These are phyloP conservation scores for Solanum habrochaites DNA, from an alignment of 257 asterid species.

Conservation along the genomic window DNA sequence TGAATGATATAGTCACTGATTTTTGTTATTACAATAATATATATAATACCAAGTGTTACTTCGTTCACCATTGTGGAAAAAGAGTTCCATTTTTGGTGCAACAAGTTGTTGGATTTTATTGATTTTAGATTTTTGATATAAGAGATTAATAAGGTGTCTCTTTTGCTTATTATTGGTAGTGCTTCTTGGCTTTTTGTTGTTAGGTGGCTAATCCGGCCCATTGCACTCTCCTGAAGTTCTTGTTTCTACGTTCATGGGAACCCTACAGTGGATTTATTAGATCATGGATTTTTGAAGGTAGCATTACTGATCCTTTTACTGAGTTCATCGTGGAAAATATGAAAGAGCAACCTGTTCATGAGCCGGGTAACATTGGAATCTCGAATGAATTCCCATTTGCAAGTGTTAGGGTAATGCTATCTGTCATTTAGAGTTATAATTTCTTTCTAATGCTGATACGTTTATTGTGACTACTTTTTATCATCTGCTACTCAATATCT, in stretches of 20 bases:
- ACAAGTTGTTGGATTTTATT: not conserved
- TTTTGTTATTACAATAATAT: not conserved
- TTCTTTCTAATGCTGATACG: not conserved
- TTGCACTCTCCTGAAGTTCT: slow-evolving; percentile 68
- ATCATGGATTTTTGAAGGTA: slow-evolving; percentile 90
- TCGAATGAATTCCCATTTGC: slow-evolving; percentile 43
- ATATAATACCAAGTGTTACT: not conserved
- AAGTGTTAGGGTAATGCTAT: slow-evolving; percentile 51
- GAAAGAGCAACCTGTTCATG: slow-evolving; percentile 19
- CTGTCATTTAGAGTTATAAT: slow-evolving; percentile 5
- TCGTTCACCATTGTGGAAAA: not conserved
- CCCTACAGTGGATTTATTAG: slow-evolving; percentile 81
- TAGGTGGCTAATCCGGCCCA: slow-evolving; percentile 91
- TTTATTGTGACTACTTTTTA: slow-evolving; percentile 9
- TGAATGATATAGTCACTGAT: not conserved
- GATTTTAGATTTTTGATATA: not conserved
- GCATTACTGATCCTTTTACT: slow-evolving; percentile 58
- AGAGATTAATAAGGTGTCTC: not conserved
- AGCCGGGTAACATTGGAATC: slow-evolving; percentile 21
- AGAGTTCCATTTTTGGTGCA: not conserved
- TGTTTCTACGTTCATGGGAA: slow-evolving; percentile 76
- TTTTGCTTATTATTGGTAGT: not conserved
- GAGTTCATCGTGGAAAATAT: slow-evolving; percentile 75
- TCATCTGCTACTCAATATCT: slow-evolving; percentile 9
- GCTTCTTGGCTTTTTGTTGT: not conserved